Conservation (phyloP, 331 rosid species). For the Acacia concinna region DNA sequence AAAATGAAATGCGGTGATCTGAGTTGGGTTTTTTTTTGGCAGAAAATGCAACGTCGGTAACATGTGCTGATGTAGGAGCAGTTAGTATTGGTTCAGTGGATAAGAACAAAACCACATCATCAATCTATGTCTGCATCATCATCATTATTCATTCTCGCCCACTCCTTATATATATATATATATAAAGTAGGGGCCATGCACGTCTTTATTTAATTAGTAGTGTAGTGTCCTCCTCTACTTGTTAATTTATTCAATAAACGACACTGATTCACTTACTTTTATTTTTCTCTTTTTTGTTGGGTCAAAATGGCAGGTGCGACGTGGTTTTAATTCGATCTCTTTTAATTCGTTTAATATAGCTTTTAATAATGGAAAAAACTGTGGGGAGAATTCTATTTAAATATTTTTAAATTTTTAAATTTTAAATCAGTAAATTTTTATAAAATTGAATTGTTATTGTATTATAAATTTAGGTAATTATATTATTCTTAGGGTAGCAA, state of each 20-base stretch:
- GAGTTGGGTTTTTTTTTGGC: not conserved
- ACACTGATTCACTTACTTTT: not conserved
- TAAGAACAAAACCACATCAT: constrained; percentile 17
- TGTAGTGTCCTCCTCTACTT: not conserved
- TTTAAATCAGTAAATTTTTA: too few species aligned
- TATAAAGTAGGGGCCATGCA: not conserved
- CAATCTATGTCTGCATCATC: not conserved
- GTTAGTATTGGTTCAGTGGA: not conserved
- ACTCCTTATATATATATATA: not conserved
- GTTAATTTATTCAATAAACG: not conserved
- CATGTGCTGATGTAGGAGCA: not conserved
- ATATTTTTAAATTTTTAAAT: too few species aligned
- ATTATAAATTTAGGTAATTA: too few species aligned
- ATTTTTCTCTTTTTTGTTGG: not conserved
- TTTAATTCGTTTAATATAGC: not conserved
- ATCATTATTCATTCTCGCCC: not conserved
- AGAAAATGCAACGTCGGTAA: not conserved
- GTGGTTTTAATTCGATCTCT: not conserved
- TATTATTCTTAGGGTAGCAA: too few species aligned
- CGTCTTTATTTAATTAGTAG: not conserved
- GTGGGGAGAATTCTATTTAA: too few species aligned
- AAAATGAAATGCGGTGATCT: not conserved
- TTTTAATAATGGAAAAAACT: not conserved
- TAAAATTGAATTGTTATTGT: too few species aligned
- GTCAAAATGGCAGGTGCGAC: not conserved